Conservation (phyloP, 1,284 basidiomycete genomes). For the Rhodotorula sp. region DNA sequence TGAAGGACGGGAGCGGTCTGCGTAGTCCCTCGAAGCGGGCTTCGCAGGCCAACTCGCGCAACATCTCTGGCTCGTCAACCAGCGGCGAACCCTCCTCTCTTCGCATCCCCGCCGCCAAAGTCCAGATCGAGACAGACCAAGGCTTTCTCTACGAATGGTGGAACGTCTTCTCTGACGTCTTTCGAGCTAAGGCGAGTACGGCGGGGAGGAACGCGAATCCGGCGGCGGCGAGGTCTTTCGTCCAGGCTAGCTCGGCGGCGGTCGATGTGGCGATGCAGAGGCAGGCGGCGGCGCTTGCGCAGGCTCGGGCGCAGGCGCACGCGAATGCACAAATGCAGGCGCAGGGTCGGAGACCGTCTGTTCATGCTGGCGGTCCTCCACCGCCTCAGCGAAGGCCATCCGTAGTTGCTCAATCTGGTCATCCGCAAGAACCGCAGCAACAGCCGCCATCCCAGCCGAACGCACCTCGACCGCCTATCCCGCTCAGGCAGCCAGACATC, state of each 20-base stretch:
- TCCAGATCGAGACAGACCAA: neutral
- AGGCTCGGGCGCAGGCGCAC: neutral
- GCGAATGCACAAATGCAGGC: neutral
- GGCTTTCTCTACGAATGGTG: slow-evolving; percentile 31
- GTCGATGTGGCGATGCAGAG: slow-evolving; percentile 4
- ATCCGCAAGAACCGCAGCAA: neutral
- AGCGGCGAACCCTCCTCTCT: neutral
- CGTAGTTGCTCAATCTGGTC: too few species aligned
- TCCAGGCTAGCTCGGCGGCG: slow-evolving; percentile 11
- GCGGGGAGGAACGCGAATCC: neutral
- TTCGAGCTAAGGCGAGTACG: neutral
- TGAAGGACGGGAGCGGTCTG: neutral
- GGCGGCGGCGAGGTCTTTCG: slow-evolving; percentile 3
- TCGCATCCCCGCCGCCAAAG: neutral
- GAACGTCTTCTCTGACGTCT: slow-evolving; percentile 40
- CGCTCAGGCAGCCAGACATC: neutral
- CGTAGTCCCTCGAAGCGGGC: neutral
- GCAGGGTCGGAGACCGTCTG: neutral
- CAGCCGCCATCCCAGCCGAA: neutral
- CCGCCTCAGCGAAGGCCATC: neutral
- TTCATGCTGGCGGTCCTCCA: neutral
- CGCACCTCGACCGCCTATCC: neutral
- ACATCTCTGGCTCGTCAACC: neutral
- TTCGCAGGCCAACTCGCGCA: neutral
- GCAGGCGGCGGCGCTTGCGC: neutral